phyloP scores from a whole-genome alignment of 2,329 filamentous ascomycete genomes.

The Malbranchea cinnamomea region DNA sequence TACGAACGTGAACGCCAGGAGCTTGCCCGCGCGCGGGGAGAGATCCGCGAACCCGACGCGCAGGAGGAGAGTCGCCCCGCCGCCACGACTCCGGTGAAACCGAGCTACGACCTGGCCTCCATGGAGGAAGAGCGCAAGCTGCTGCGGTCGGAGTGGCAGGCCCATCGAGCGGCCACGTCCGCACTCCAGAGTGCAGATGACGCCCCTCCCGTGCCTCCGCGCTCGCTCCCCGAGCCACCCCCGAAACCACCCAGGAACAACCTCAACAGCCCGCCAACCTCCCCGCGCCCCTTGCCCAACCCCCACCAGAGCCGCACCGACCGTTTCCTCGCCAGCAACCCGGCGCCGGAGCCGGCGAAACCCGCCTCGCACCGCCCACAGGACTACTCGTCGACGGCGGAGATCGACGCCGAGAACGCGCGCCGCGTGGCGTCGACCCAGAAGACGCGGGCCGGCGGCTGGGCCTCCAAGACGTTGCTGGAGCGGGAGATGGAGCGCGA shows the following conservation, averaged over 20 bases:
- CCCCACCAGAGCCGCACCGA: constrained; percentile 37
- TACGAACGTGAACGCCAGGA: constrained; percentile 48
- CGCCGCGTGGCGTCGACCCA: constrained; percentile 39
- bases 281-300: constrained; percentile 33
- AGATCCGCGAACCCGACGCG: constrained; percentile 1
- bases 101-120: constrained; percentile 42
- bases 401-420: constrained; percentile 41
- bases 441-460: constrained; percentile 44
- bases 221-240: constrained; percentile 14
- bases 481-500: constrained; percentile 55
- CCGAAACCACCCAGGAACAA: constrained; percentile 8
- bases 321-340: constrained; percentile 40
- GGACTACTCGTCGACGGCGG: constrained; percentile 38
- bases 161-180: constrained; percentile 18
- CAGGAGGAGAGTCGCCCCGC: constrained; percentile 2
- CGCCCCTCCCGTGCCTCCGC: constrained; percentile 12
- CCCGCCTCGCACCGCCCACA: constrained; percentile 25
- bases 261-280: constrained; percentile 9
- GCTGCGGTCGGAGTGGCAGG: constrained; percentile 41
- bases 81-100: constrained; percentile 19
- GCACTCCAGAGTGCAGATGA: constrained; percentile 7
- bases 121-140: constrained; percentile 45
- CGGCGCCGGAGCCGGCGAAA: constrained; percentile 29
- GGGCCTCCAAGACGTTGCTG: constrained; percentile 48
- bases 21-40: constrained; percentile 18